Conservation (phyloP, 768 basidiomycete species). For the Pisolithus microcarpus region DNA sequence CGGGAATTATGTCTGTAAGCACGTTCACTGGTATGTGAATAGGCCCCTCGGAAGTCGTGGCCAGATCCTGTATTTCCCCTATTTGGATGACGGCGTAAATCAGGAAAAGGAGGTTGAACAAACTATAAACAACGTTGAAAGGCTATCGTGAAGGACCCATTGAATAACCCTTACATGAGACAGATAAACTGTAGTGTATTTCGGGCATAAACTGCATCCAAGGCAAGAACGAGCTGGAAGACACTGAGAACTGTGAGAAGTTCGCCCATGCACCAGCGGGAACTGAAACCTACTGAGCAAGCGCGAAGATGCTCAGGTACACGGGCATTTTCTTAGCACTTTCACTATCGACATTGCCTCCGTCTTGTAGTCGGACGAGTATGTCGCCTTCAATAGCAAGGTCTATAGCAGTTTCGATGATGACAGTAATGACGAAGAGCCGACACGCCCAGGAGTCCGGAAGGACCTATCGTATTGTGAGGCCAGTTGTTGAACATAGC, state of each 20-base stretch:
- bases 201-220: constrained; percentile 86
- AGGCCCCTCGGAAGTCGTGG: constrained; percentile 35
- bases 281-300: constrained; percentile 71
- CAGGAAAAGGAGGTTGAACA: constrained; percentile 88
- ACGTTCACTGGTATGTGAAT: constrained; percentile 59
- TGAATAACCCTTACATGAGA: constrained; percentile 53
- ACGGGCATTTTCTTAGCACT: constrained; percentile 69
- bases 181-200: constrained; percentile 91
- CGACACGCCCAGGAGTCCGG: constrained; percentile 82
- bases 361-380: constrained; percentile 59
- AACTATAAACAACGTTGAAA: constrained; percentile 33
- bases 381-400: constrained; percentile 83
- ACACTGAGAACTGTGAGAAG: constrained; percentile 42
- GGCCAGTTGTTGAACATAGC: constrained; percentile 1
- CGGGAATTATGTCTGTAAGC: constrained; percentile 71
- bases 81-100: constrained; percentile 87
- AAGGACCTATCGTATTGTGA: constrained; percentile 45
- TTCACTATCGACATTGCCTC: constrained; percentile 22
- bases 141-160: background rate
- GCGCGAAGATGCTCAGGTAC: constrained; percentile 82
- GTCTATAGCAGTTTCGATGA: constrained; percentile 82
- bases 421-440: constrained; percentile 73
- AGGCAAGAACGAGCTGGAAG: constrained; percentile 83
- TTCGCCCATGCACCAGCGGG: background rate
- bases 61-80: constrained; percentile 55